Evolutionary conservation across 768 basidiomycete genomes (phyloP), one percentile per base, ranked within the genome.

Genomic region (Kwoniella sp.): DNA sequence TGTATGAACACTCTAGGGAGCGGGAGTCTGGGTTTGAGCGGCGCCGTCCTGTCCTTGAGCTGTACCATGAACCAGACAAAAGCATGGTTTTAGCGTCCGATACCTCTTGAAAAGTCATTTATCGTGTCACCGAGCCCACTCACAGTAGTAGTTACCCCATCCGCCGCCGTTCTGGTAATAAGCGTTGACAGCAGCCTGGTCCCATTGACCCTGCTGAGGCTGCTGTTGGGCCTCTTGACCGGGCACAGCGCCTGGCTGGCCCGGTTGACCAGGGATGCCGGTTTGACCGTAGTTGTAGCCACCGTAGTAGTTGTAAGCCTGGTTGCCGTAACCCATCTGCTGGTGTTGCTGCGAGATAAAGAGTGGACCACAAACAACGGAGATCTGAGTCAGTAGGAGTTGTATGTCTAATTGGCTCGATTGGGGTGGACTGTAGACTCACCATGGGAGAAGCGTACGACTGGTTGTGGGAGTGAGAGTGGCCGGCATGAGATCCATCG

Each of bases 361-460:
- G 21, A 13, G 24, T n/a, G n/a, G n/a, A n/a, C n/a, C n/a, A 13
- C 9, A 33, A 7, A 53, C 21, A 40, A 57, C n/a, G n/a, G n/a
- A n/a, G n/a, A n/a, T n/a, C n/a, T n/a, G n/a, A n/a, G n/a, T n/a
- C 49, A 92, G 53, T 87, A 88, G 60, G 59, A 57, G 53, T 64
- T 54, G 12, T 27, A 26, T 36, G 55, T 54, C 29, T 83, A 33
- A 33, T 82, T 90, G 89, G 77, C 92, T 92, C 89, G 33, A 33
- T 6, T 33, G 13, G 5, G 33, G 33, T 33, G 33, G 33, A 33
- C 33, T n/a, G n/a, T n/a, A n/a, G 7, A 79, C 87, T 59, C 78
- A 91, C 91, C 88, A 94, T 85, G 74, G 87, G 88, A 64, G 86
- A 89, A 77, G 92, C 92, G 17, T 89, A 55, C 60, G 27, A 33